Evolutionary conservation across 163 green algal species (phyloP), one percentile per base, ranked within the genome.

Genomic region (Scenedesmus sp.): DNA sequence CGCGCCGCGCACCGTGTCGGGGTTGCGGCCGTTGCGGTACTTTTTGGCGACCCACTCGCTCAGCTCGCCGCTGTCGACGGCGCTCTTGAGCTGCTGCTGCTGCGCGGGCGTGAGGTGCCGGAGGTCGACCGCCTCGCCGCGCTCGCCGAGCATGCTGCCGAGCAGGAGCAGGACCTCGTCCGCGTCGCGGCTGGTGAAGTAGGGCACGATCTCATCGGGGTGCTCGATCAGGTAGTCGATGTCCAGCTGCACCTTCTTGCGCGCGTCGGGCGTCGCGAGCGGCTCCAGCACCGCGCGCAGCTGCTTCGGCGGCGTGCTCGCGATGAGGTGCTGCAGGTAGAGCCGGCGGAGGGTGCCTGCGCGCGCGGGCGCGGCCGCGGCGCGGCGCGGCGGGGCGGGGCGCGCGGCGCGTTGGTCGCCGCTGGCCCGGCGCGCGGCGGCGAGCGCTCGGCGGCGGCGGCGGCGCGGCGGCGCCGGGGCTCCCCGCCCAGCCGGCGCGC

Each of bases 201-300:
- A 80, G 7, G 71, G 71, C 29, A 80, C 58, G 42, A 80, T 80
- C 71, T 80, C 56, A 26, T 72, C 58, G 17, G 71, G 71, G 58
- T 80, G 71, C 2, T 80, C 71, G 7, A 72, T 24, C 31, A 80
- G 34, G 50, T 80, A 80, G 24, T 71, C 31, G 6, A 62, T 34
- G 15, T 71, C 24, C 9, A 80, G 14, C 45, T 80, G 71, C 4
- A 80, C 10, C 13, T 31, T 47, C n/a, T 62, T 62, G 7, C 39
- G 31, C 11, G 50, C 60, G 26, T 70, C 56, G 28, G 71, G 71
- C n/a, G 71, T 71, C 18, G 58, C 71, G 7, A 71, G 34, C 7
- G 58, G 31, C 47, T 22, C 15, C 18, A 80, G 71, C 44, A 63
- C 22, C 34, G 71, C 39, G 15, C 60, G 44, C 29, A 80, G 58